Conservation (phyloP, 352 stramenopile genomes). For the Phytopythium mirpurense region DNA sequence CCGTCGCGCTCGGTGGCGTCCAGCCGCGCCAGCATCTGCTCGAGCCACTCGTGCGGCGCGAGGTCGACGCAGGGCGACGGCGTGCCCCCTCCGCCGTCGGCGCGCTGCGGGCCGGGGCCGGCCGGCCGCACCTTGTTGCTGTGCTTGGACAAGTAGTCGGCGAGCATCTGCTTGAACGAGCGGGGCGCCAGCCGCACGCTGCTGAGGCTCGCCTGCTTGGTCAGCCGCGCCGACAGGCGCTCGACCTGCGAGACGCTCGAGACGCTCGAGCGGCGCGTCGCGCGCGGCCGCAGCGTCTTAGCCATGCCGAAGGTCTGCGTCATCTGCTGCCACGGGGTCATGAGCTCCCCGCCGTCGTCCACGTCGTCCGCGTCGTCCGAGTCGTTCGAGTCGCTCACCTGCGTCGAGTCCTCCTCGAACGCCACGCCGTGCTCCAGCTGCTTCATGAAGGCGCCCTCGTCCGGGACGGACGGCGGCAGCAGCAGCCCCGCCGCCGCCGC, state of each 20-base stretch:
- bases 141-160: slow-evolving; percentile 55
- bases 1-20: slow-evolving; percentile 21
- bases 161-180: slow-evolving; percentile 54
- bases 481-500: too few species aligned
- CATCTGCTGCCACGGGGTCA: slow-evolving; percentile 85
- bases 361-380: slow-evolving; percentile 71
- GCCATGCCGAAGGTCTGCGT: slow-evolving; percentile 77
- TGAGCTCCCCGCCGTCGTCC: slow-evolving; percentile 70
- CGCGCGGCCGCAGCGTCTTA: slow-evolving; percentile 27
- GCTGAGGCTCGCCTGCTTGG: slow-evolving; percentile 40
- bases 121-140: slow-evolving; percentile 67
- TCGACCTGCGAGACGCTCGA: slow-evolving; percentile 64
- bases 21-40: slow-evolving; percentile 26
- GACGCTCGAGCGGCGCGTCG: slow-evolving; percentile 47
- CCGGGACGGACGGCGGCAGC: slow-evolving; percentile 24
- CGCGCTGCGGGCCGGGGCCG: slow-evolving; percentile 3
- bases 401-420: slow-evolving; percentile 76
- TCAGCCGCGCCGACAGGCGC: slow-evolving; percentile 30
- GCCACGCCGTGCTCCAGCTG: slow-evolving; percentile 66
- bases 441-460: slow-evolving; percentile 49
- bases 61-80: slow-evolving; percentile 17
- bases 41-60: slow-evolving; percentile 21
- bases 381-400: slow-evolving; percentile 79
- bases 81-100: too few species aligned
- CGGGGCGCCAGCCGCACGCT: slow-evolving; percentile 42